These are phyloP conservation scores for Bisporella sp. DNA, from an alignment of 2,329 filamentous ascomycete genomes.

Conservation along the genomic window DNA sequence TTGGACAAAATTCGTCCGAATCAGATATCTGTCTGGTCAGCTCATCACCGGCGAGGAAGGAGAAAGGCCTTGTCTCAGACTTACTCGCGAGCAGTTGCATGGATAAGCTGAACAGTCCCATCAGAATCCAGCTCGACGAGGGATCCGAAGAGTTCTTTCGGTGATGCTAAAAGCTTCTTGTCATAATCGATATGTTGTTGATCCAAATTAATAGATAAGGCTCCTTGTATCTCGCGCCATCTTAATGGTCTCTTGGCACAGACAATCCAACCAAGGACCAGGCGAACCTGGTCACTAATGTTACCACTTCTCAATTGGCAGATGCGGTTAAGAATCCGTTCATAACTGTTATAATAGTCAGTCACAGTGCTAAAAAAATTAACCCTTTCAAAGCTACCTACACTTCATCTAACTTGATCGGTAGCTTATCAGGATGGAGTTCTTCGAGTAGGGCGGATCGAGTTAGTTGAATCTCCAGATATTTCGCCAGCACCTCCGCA, in stretches of 20 bases:
- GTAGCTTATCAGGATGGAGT: no score
- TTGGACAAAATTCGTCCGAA: not conserved
- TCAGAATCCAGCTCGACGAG: not conserved
- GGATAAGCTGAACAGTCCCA: not conserved
- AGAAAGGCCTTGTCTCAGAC: not conserved
- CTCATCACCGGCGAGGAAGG: not conserved
- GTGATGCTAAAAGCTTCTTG: not conserved
- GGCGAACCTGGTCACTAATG: not conserved
- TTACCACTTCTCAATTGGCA: no score
- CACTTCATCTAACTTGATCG: no score
- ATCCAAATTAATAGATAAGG: not conserved
- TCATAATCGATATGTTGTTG: not conserved
- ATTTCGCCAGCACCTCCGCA: no score
- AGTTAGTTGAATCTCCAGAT: no score
- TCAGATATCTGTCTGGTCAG: not conserved
- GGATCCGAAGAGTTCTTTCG: not conserved
- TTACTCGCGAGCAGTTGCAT: not conserved
- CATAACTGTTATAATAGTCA: no score
- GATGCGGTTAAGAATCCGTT: no score
- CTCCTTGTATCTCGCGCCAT: not conserved
- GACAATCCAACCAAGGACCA: not conserved
- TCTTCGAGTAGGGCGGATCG: no score
- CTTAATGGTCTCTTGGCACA: not conserved
- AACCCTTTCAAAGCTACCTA: no score
- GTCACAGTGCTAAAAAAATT: no score